Evolutionary conservation across 306 rosid species (phyloP).

Genomic region (Sicyos edulis): DNA sequence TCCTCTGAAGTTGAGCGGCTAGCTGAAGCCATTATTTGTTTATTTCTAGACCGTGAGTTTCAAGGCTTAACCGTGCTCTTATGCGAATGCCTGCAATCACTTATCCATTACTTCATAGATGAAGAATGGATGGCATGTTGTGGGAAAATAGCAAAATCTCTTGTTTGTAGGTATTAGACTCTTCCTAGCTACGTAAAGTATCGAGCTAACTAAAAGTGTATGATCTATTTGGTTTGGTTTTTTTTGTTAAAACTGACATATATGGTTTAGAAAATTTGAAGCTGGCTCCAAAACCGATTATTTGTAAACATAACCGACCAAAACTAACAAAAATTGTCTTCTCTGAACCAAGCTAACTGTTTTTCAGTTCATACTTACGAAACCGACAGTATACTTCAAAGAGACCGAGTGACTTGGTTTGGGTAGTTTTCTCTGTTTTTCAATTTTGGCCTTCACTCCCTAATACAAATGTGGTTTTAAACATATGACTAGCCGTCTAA

Average conservation of each 20-base stretch:
- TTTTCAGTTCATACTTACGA: background rate
- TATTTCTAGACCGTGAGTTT: slow-evolving; percentile 68
- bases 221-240: background rate
- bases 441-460: background rate
- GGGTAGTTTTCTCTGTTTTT: background rate
- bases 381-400: background rate
- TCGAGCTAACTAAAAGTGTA: background rate
- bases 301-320: background rate
- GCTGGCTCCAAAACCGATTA: background rate
- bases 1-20: slow-evolving; percentile 72
- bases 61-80: slow-evolving; percentile 61
- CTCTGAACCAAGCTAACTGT: background rate
- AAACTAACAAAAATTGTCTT: background rate
- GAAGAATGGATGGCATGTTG: slow-evolving; percentile 66
- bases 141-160: slow-evolving; percentile 65
- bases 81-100: slow-evolving; percentile 57
- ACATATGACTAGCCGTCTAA: no score
- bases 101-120: slow-evolving; percentile 62
- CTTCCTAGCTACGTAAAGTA: background rate
- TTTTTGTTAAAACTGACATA: background rate
- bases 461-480: background rate
- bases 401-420: background rate
- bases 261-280: background rate
- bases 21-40: slow-evolving; percentile 55
- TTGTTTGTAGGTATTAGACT: slow-evolving; percentile 64